A percentile compares a stretch with the other conserved stretches of the same genome.
phyloP scores from a whole-genome alignment of 2,329 filamentous ascomycete genomes.

The Colletotrichum sidae region DNA sequence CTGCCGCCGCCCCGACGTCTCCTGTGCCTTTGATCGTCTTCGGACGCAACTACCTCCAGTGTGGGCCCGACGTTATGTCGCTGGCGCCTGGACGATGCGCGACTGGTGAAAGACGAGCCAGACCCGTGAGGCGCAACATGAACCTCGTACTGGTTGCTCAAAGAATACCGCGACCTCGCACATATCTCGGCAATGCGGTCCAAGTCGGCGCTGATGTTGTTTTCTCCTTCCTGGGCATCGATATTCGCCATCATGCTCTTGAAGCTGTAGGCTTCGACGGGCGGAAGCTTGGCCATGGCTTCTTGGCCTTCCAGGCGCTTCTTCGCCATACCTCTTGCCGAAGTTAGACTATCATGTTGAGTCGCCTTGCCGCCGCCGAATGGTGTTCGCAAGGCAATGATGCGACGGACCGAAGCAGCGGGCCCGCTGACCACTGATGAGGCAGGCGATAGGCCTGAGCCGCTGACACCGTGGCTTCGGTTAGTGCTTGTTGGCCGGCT shows the following conservation, averaged over 20 bases:
- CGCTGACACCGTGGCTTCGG: constrained; percentile 36
- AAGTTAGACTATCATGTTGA: constrained; percentile 55
- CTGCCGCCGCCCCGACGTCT: constrained; percentile 56
- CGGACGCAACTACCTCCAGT: constrained; percentile 66
- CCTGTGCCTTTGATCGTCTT: constrained; percentile 63
- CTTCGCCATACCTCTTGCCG: constrained; percentile 57
- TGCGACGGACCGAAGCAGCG: constrained; percentile 39
- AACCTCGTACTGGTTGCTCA: constrained; percentile 76
- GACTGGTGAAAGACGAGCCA: constrained; percentile 59
- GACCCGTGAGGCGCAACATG: constrained; percentile 73
- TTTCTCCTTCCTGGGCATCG: constrained; percentile 54
- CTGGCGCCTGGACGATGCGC: constrained; percentile 42
- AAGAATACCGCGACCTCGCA: constrained; percentile 71
- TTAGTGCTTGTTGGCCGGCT: constrained; percentile 47
- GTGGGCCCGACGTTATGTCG: constrained; percentile 60
- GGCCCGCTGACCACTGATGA: constrained; percentile 34
- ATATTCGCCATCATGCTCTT: constrained; percentile 72
- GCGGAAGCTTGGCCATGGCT: constrained; percentile 62
- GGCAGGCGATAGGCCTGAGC: constrained; percentile 9
- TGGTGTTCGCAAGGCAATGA: constrained; percentile 38
- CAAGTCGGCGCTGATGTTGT: constrained; percentile 67
- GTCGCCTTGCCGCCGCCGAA: constrained; percentile 48
- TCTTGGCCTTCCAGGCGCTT: constrained; percentile 45
- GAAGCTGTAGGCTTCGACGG: constrained; percentile 73
- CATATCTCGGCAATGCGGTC: constrained; percentile 76